A percentile compares a stretch with the other conserved stretches of the same genome.
These are phyloP conservation scores for Marasmius sp. DNA, from an alignment of 1,284 basidiomycete genomes.

Conservation along the genomic window DNA sequence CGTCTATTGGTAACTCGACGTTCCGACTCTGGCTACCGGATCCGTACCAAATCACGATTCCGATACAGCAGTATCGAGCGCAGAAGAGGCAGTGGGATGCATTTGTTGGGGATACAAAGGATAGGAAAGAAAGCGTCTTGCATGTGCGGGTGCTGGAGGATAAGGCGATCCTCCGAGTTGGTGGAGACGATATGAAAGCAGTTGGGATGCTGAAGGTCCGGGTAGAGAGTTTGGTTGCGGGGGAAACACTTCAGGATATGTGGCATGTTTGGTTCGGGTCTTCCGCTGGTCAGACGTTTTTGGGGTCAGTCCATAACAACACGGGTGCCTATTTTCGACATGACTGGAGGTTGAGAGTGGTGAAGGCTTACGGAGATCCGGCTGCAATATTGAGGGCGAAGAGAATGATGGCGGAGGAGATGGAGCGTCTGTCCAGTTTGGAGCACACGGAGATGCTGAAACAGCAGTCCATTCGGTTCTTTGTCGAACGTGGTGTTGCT, in stretches of 20 bases:
- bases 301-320: slow-evolving; percentile 30
- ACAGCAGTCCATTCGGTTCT: slow-evolving; percentile 40
- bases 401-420: slow-evolving; percentile 38
- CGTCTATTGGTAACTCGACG: slow-evolving; percentile 24
- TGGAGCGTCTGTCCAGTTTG: slow-evolving; percentile 39
- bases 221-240: slow-evolving; percentile 50
- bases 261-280: slow-evolving; percentile 47
- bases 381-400: slow-evolving; percentile 36
- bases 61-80: slow-evolving; percentile 46
- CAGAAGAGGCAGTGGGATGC: slow-evolving; percentile 48
- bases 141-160: slow-evolving; percentile 2
- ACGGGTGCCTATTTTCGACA: slow-evolving; percentile 41
- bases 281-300: slow-evolving; percentile 29
- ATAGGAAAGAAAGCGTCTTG: slow-evolving; percentile 5
- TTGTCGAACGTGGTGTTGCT: slow-evolving; percentile 45
- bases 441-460: slow-evolving; percentile 39
- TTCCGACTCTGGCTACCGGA: slow-evolving; percentile 38
- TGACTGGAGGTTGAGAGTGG: slow-evolving; percentile 39
- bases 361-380: slow-evolving; percentile 43
- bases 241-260: slow-evolving; percentile 40
- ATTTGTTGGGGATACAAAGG: slow-evolving; percentile 23
- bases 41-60: slow-evolving; percentile 47
- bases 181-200: slow-evolving; percentile 44
- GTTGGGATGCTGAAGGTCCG: slow-evolving; percentile 57
- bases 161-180: slow-evolving; percentile 32